Evolutionary conservation across 495 filamentous ascomycete genomes (phyloP).

Genomic region (Neurospora sp.): DNA sequence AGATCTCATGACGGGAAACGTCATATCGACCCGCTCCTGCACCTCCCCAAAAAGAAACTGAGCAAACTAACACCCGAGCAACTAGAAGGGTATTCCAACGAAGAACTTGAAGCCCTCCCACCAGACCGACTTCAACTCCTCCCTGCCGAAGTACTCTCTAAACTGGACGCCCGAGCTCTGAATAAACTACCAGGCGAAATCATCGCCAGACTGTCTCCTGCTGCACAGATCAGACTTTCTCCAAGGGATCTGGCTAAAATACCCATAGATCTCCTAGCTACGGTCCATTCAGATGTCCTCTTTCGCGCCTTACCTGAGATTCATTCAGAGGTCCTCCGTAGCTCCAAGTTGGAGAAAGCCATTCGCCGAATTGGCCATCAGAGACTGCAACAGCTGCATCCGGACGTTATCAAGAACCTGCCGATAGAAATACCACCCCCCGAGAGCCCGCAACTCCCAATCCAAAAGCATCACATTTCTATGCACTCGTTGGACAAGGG

Average conservation of each 20-base stretch:
- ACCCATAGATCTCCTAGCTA: not conserved
- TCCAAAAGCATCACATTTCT: not conserved
- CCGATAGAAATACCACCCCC: too few species aligned
- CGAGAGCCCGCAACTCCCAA: not conserved
- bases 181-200: not conserved
- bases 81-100: not conserved
- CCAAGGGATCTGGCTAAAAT: not conserved
- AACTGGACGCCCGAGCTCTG: not conserved
- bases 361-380: not conserved
- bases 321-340: too few species aligned
- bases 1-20: not conserved
- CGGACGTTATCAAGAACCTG: too few species aligned
- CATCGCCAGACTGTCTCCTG: not conserved
- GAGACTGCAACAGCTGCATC: too few species aligned
- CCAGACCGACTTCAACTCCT: not conserved
- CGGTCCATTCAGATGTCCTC: not conserved
- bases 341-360: not conserved
- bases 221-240: not conserved
- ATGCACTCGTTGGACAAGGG: too few species aligned
- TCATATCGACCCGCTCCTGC: not conserved
- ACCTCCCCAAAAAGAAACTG: not conserved
- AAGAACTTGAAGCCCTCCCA: not conserved
- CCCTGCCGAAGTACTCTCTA: not conserved
- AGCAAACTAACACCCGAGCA: not conserved
- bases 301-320: not conserved